Percentiles rank a stretch among this genome's conserved stretches.
Evolutionary conservation across 805 yeast species (phyloP).

Genomic region (Wickerhamiella domercqiae): DNA sequence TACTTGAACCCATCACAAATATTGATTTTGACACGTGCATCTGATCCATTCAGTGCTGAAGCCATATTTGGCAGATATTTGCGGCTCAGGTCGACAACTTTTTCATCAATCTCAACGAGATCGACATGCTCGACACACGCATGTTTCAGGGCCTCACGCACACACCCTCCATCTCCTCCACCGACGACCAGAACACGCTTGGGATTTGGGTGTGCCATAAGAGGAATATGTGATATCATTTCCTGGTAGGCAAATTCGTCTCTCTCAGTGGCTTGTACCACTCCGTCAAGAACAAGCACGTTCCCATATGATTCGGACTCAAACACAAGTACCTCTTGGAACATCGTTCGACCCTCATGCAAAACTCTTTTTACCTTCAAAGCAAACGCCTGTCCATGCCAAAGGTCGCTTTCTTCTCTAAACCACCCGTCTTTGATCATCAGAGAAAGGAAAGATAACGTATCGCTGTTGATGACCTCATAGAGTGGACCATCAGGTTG

Average conservation of each 20-base stretch:
- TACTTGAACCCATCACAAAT: conserved; percentile 76
- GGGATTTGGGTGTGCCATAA: conserved; percentile 64
- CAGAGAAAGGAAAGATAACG: no score
- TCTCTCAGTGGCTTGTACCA: conserved; percentile 77
- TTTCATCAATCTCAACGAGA: conserved; percentile 78
- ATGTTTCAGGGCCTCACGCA: conserved; percentile 76
- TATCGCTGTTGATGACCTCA: no score
- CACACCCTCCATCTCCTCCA: conserved; percentile 93
- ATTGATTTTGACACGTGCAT: conserved; percentile 50
- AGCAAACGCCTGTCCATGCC: conserved; percentile 79
- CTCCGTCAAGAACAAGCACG: conserved; percentile 79
- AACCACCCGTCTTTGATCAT: conserved; percentile 54
- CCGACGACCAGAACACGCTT: conserved; percentile 73
- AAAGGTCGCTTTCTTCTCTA: conserved; percentile 53
- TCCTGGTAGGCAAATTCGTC: conserved; percentile 94
- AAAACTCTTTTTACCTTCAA: conserved; percentile 48
- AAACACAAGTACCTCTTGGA: conserved; percentile 70
- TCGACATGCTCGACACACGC: conserved; percentile 43
- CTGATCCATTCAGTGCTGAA: conserved; percentile 28
- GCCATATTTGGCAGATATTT: conserved; percentile 71
- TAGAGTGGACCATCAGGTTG: no score
- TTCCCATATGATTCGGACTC: conserved; percentile 66
- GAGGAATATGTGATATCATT: conserved; percentile 70
- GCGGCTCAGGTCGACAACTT: conserved; percentile 57
- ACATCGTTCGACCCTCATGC: conserved; percentile 51